Percentiles rank a stretch among this genome's conserved stretches.
phyloP scores from a whole-genome alignment of 768 basidiomycete genomes.

The Daedalea quercina region DNA sequence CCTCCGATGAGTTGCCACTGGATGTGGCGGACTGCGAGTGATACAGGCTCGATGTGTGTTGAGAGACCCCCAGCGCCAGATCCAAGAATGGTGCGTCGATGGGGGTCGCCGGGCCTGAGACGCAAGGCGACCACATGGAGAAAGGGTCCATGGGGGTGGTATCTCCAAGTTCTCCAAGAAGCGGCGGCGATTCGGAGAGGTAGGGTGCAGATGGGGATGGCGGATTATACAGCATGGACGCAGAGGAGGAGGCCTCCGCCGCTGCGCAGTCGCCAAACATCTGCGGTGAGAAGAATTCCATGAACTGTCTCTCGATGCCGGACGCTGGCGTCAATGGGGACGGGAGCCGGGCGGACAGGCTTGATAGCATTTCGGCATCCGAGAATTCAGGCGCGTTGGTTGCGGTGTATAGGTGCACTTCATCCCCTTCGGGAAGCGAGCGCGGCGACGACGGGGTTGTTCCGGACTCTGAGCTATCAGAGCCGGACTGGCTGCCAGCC shows the following conservation, averaged over 20 bases:
- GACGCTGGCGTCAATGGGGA: conserved; percentile 1
- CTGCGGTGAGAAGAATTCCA: conserved; percentile 8
- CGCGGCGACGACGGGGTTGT: neutral
- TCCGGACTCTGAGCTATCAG: neutral
- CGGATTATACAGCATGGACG: conserved; percentile 1
- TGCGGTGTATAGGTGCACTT: neutral
- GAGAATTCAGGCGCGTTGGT: conserved; percentile 2
- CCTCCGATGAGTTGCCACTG: neutral
- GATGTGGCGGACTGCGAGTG: neutral
- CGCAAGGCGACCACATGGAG: neutral
- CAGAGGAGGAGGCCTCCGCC: conserved; percentile 4
- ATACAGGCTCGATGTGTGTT: neutral
- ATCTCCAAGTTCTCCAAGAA: neutral
- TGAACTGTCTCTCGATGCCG: conserved; percentile 7
- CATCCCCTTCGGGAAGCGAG: neutral
- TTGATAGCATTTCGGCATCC: conserved; percentile 4
- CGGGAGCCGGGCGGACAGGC: neutral
- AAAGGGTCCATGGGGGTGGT: neutral
- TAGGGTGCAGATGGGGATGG: conserved; percentile 4
- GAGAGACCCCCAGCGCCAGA: neutral
- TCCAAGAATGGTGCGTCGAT: neutral
- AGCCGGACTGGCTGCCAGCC: neutral
- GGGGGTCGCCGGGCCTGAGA: neutral
- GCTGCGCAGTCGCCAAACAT: conserved; percentile 6
- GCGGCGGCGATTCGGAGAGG: neutral